phyloP scores from a whole-genome alignment of 306 rosid species.

The Lithocarpus polystachyus region DNA sequence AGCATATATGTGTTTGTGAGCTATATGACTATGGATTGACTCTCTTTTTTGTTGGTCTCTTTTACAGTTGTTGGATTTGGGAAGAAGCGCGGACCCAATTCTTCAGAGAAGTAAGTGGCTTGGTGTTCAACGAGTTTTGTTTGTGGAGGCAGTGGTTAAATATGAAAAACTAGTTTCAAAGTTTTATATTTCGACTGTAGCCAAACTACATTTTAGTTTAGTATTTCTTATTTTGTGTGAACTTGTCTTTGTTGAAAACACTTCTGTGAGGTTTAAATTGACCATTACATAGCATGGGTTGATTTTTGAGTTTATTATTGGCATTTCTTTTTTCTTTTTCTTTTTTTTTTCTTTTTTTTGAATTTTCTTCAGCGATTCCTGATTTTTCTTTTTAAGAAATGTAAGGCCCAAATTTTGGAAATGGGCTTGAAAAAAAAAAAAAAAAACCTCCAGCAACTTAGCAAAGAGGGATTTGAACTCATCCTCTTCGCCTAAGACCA shows the following conservation, averaged over 20 bases:
- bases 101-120: slow-evolving; percentile 13
- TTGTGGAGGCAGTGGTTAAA: not conserved
- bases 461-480: too few species aligned
- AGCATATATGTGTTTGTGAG: not conserved
- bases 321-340: not conserved
- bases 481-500: too few species aligned
- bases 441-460: too few species aligned
- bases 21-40: not conserved
- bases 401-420: too few species aligned
- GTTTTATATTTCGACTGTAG: not conserved
- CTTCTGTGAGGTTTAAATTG: not conserved
- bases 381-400: not conserved
- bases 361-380: not conserved
- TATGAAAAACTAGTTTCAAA: not conserved
- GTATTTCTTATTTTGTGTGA: not conserved
- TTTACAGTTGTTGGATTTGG: slow-evolving; percentile 11
- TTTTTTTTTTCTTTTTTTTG: not conserved
- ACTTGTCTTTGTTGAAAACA: not conserved
- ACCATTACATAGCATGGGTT: not conserved
- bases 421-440: too few species aligned
- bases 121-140: not conserved
- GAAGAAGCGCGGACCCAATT: slow-evolving; percentile 13
- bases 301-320: not conserved
- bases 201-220: not conserved
- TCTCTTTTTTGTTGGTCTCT: not conserved